Base-by-base conservation (phyloP, 2,329 filamentous ascomycete species). In the Exophiala calicioides region DNA sequence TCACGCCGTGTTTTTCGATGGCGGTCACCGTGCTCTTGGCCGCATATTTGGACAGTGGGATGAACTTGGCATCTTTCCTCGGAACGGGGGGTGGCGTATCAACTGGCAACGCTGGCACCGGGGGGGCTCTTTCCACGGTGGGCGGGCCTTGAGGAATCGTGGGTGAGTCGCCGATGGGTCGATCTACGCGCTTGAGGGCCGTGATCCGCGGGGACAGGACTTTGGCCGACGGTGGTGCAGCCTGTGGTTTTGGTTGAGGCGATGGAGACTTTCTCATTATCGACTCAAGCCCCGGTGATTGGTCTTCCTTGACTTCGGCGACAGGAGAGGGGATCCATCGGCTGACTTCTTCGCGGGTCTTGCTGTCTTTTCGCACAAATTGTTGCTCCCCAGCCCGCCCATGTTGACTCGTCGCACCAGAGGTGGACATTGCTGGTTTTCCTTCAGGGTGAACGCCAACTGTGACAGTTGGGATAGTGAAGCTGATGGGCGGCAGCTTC, bases 41-140 rank as follows among this genome's bases (percentile, higher is more conserved):
- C 1, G 57, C 55, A 40, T 50, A 59, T 46, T 48, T 58, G 1
- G 57, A 59, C 15, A 59, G 31, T 1, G 57, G 57, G 33, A 59
- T 58, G 37, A 53, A 57, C 36, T 53, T 56, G 32, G 55, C 40
- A 30, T 59, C 55, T 30, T 59, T 58, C 27, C 45, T 44, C 9
- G 52, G 55, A 9, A 57, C 47, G 4, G 55, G 47, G 31, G 54
- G 56, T 8, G 54, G 54, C 26, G 47, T 52, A 7, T 57, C 48
- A n/a, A 47, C 44, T 5, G 21, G 7, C 3, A 41, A 30, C 3
- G 41, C 23, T 13, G 37, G 15, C 9, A 27, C 24, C 9, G 20
- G 12, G 6, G 35, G 19, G 2, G 29, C 30, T 24, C 36, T 34
- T 15, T 23, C 23, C 5, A 30, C 29, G 29, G n/a, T 45, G 3